phyloP scores from a whole-genome alignment of 768 basidiomycete genomes.

The Russula sp. region DNA sequence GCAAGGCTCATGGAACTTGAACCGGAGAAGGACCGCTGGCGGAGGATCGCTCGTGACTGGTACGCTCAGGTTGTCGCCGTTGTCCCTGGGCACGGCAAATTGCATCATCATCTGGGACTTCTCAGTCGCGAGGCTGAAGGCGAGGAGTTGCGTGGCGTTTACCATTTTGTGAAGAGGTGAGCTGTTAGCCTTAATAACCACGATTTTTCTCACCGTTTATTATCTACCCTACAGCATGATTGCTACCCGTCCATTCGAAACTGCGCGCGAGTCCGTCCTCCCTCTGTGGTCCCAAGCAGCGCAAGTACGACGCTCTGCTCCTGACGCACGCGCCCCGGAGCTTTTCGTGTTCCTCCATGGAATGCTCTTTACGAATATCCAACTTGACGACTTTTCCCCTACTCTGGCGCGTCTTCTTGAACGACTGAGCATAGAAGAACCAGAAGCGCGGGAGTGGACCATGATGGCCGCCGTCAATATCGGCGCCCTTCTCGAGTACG shows the following conservation, averaged over 20 bases:
- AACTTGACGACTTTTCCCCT: slow-evolving; percentile 84
- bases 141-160: slow-evolving; percentile 78
- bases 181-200: slow-evolving; percentile 23
- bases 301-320: slow-evolving; percentile 64
- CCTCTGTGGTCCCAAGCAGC: slow-evolving; percentile 77
- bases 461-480: slow-evolving; percentile 93
- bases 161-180: slow-evolving; percentile 94
- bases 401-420: slow-evolving; percentile 82
- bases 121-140: slow-evolving; percentile 76
- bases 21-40: slow-evolving; percentile 89
- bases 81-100: slow-evolving; percentile 87
- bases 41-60: slow-evolving; percentile 86
- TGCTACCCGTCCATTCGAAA: slow-evolving; percentile 79
- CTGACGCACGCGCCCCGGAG: slow-evolving; percentile 67
- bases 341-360: slow-evolving; percentile 91
- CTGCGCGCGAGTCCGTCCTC: slow-evolving; percentile 84
- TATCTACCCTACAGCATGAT: slow-evolving; percentile 56
- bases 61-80: slow-evolving; percentile 81
- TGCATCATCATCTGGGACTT: slow-evolving; percentile 91
- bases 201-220: slow-evolving; percentile 2
- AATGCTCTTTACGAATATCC: slow-evolving; percentile 94
- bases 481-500: slow-evolving; percentile 80
- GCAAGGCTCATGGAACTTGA: slow-evolving; percentile 78
- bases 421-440: slow-evolving; percentile 73
- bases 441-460: slow-evolving; percentile 85